Base-by-base conservation (phyloP, 2,329 filamentous ascomycete species). In the Lachnellula cervina region DNA sequence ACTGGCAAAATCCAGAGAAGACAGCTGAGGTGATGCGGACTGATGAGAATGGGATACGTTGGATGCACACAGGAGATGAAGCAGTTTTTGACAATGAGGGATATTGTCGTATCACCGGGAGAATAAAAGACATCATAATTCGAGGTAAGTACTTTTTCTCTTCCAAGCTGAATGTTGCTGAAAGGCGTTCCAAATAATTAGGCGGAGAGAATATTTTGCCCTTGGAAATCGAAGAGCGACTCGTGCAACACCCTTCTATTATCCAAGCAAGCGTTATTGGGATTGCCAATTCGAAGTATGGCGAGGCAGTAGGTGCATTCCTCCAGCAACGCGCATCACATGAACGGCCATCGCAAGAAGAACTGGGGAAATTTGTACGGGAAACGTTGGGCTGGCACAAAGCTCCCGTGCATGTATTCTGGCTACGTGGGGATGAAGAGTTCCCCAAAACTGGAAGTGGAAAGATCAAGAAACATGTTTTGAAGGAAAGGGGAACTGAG, bases 61-160 rank as follows among this genome's bases (percentile, higher is more conserved):
- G 80, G 80, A 68, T 83, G 58, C 73, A 77, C 52, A 81, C 80
- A 0, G 80, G 80, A 16, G 80, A 83, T 55, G 77, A 82, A 61
- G 79, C 74, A 1, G 69, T 76, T 3, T 77, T 82, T 61, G 74
- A 79, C 46, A 64, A 71, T 1, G 71, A 74, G 8, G 73, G 73
- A 6, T 71, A 71, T 48, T 64, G 71, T 38, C 73, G 77, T 49
- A 88, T 89, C 59, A 88, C 83, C 0, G 83, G 85, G 1, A 74
- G 84, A 1, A 84, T 88, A 61, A 89, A 89, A 65, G 86, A 89
- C 65, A 70, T 89, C 25, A 89, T 89, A 56, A 89, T 89, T 62
- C 78, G 83, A 23, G 86, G 86, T 66, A 52, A 23, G 32, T 23
- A 17, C 21, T 14, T 6, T 3, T 6, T 19, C 16, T 28, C 6